A percentile compares a stretch with the other conserved stretches of the same genome.
Conservation (phyloP, 352 stramenopile species). For the Phytopythium kandeliae region DNA sequence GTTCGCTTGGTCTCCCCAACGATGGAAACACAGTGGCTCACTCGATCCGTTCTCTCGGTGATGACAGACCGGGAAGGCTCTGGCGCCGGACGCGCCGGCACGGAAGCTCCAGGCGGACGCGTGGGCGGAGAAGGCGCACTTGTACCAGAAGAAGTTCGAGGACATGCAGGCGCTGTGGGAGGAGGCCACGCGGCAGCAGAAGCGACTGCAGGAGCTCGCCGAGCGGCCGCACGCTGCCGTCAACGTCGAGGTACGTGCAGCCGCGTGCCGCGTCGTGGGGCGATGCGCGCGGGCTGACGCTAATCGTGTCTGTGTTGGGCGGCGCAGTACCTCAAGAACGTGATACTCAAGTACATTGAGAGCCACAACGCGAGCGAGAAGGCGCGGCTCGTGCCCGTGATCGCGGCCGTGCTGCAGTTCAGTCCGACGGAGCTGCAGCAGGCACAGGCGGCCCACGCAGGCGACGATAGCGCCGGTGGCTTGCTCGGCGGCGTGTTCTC, state of each 20-base stretch:
- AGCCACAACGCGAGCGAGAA: conserved; percentile 70
- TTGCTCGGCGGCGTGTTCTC: conserved; percentile 73
- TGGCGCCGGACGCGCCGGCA: conserved; percentile 25
- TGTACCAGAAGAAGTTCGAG: conserved; percentile 49
- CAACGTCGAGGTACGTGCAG: conserved; percentile 67
- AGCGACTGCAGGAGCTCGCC: conserved; percentile 41
- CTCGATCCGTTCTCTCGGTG: not conserved
- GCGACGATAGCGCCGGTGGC: conserved; percentile 30
- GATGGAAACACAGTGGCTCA: not conserved
- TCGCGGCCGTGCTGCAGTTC: conserved; percentile 69
- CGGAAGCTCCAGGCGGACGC: conserved; percentile 40
- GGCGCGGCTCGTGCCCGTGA: conserved; percentile 73
- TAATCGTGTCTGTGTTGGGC: not conserved
- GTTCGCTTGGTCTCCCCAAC: no score
- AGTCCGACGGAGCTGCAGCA: conserved; percentile 62
- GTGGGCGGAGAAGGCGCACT: conserved; percentile 32
- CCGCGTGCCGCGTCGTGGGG: no score
- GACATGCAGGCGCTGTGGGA: conserved; percentile 42
- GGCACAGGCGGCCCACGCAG: conserved; percentile 35
- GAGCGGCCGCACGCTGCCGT: conserved; percentile 32
- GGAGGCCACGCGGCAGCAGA: conserved; percentile 50
- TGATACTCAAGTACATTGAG: conserved; percentile 83
- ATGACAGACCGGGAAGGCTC: not conserved
- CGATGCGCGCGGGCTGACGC: not conserved
- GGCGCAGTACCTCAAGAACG: conserved; percentile 79